Evolutionary conservation across 306 rosid genomes (phyloP).

Genomic region (Castanospermum australe): DNA sequence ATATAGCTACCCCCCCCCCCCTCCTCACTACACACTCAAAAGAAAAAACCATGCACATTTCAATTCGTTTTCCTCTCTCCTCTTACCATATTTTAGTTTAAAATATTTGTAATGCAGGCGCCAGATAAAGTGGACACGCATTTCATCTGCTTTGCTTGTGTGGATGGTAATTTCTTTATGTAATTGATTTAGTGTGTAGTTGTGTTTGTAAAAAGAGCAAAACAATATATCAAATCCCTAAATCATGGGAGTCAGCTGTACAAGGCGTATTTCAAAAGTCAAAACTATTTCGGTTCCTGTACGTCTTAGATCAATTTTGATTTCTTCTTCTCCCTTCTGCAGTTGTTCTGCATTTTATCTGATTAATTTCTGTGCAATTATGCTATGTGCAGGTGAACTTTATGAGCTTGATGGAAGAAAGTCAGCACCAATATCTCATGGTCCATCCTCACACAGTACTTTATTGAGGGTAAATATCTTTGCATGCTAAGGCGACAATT

Average conservation of each 20-base stretch:
- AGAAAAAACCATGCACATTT: neutral
- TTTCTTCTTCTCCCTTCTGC: neutral
- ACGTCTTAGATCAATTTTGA: neutral
- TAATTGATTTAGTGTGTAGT: neutral
- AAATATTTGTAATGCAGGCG: slow-evolving; percentile 52
- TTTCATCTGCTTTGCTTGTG: slow-evolving; percentile 83
- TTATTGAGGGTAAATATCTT: slow-evolving; percentile 58
- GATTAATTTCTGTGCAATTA: neutral
- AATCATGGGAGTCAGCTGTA: neutral
- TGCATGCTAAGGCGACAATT: neutral
- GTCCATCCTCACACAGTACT: slow-evolving; percentile 63
- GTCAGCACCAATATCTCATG: slow-evolving; percentile 73
- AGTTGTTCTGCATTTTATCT: neutral
- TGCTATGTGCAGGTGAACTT: slow-evolving; percentile 52
- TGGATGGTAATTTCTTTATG: slow-evolving; percentile 53
- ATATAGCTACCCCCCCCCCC: too few species aligned
- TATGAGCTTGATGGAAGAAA: slow-evolving; percentile 95
- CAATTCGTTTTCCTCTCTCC: neutral
- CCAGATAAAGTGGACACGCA: slow-evolving; percentile 65
- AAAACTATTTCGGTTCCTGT: neutral
- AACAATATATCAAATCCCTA: neutral
- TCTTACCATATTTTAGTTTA: neutral
- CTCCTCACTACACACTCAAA: too few species aligned
- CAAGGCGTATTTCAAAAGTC: neutral
- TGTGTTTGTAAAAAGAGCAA: neutral